Base-by-base conservation (phyloP, 352 stramenopile genomes). In the Phytophthora gonapodyides region DNA sequence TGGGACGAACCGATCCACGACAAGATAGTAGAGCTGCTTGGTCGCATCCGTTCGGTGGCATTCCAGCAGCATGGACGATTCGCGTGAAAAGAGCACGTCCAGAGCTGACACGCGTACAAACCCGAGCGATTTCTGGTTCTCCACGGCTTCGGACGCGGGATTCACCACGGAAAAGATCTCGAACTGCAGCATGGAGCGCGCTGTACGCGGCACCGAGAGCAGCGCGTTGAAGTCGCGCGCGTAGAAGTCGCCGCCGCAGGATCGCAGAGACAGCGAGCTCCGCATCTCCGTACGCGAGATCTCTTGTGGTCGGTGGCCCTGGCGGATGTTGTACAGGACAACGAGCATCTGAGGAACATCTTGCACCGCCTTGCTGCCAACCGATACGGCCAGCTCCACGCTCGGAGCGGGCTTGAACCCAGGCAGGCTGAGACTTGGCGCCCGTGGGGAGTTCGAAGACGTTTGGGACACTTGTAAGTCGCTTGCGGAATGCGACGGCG, bases 271-370 rank as follows among this genome's bases (percentile, higher is more conserved):
- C n/a, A 93, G 62, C 6, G 80, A 77, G 10, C 82, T 78, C 37
- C 90, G 76, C 49, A 93, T 83, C 57, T 96, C 87, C 3, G 87
- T 96, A 0, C 87, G 84, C 5, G 78, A 84, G 6, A 96, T 73
- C 51, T 94, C 83, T 42, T 71, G 64, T 13, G 69, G 71, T 1
- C 70, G 67, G 42, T 86, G 67, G 11, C 75, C 83, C 24, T 86
- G 70, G 3, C 64, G 50, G 24, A 90, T 79, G 12, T 55, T 76
- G 10, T 79, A 89, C 37, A 92, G 58, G 36, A 91, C 82, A 10
- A 96, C 74, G 13, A 94, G 37, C 78, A 93, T 91, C 30, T 91
- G 76, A n/a, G 73, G 69, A 10, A 78, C 59, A 43, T 93, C 80
- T 58, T 93, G 83, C 15, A 72, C 46, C 0, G 76, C 81, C 54